Conservation (phyloP, 1,284 basidiomycete genomes). For the Rhodotorula sp. region DNA sequence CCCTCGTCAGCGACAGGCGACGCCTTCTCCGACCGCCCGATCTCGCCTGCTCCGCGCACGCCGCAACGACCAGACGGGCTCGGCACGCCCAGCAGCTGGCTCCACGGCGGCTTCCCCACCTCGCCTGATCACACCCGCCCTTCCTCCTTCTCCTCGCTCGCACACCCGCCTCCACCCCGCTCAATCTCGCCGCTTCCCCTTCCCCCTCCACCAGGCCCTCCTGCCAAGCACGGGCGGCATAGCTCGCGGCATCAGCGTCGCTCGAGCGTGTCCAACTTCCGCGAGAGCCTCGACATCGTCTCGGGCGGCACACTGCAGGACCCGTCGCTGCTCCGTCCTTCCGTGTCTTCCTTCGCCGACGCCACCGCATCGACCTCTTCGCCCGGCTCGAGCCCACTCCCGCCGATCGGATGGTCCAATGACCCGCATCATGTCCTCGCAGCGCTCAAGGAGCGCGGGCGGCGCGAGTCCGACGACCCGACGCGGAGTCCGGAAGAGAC, state of each 20-base stretch:
- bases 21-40: not conserved
- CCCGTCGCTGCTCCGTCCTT: slow-evolving; percentile 29
- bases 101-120: slow-evolving; percentile 3
- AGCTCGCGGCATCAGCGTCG: slow-evolving; percentile 43
- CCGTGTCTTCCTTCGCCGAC: slow-evolving; percentile 33
- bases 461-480: slow-evolving; percentile 30
- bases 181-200: slow-evolving; percentile 24
- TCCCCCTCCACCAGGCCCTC: slow-evolving; percentile 7
- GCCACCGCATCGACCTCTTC: not conserved
- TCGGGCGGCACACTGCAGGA: slow-evolving; percentile 29
- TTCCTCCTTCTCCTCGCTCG: not conserved
- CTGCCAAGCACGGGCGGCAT: slow-evolving; percentile 36
- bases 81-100: slow-evolving; percentile 24
- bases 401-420: slow-evolving; percentile 16
- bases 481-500: slow-evolving; percentile 22
- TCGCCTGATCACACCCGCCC: not conserved
- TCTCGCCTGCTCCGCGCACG: slow-evolving; percentile 2
- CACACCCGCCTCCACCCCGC: not conserved
- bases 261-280: slow-evolving; percentile 43
- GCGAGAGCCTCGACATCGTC: slow-evolving; percentile 47
- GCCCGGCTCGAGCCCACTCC: slow-evolving; percentile 3
- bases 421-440: slow-evolving; percentile 41
- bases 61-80: not conserved
- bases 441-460: slow-evolving; percentile 41
- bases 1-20: not conserved